A percentile compares a stretch with the other conserved stretches of the same genome.
Conservation (phyloP, 208 protist genomes). For the Crithidia bombi region DNA sequence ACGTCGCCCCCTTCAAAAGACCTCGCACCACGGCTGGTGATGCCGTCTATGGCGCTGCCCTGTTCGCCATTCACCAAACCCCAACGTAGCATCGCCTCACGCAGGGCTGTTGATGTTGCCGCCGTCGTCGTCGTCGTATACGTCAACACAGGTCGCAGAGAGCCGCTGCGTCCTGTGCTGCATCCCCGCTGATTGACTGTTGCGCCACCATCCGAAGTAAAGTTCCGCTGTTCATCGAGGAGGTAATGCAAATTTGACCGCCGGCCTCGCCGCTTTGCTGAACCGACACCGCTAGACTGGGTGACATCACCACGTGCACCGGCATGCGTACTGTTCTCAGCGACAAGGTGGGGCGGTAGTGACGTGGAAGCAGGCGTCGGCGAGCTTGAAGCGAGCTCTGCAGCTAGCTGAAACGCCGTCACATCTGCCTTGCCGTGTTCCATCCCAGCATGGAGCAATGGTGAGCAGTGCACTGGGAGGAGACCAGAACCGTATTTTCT, state of each 20-base stretch:
- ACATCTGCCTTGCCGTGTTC: constrained; percentile 8
- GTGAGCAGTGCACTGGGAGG: background rate
- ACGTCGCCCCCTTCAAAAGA: background rate
- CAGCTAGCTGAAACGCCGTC: constrained; percentile 26
- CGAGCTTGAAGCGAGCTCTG: constrained; percentile 5
- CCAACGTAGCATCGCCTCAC: constrained; percentile 25
- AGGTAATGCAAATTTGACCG: constrained; percentile 5
- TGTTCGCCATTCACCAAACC: background rate
- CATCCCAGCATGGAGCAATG: constrained; percentile 7
- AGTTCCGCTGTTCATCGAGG: constrained; percentile 23
- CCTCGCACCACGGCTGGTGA: background rate
- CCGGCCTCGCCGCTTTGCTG: background rate
- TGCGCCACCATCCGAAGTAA: constrained; percentile 8
- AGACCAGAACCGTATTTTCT: too few species aligned
- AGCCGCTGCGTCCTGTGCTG: background rate
- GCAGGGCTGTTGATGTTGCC: background rate
- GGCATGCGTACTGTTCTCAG: background rate
- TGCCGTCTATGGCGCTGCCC: background rate
- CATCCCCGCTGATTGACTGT: background rate
- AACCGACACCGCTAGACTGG: background rate
- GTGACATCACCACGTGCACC: too few species aligned
- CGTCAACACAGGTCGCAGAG: too few species aligned
- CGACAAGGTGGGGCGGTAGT: background rate
- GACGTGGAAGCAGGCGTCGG: background rate
- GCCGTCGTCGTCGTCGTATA: background rate